Evolutionary conservation across 805 yeast species (phyloP), one percentile per base, ranked within the genome.

Genomic region (Candida pseudoglaebosa): DNA sequence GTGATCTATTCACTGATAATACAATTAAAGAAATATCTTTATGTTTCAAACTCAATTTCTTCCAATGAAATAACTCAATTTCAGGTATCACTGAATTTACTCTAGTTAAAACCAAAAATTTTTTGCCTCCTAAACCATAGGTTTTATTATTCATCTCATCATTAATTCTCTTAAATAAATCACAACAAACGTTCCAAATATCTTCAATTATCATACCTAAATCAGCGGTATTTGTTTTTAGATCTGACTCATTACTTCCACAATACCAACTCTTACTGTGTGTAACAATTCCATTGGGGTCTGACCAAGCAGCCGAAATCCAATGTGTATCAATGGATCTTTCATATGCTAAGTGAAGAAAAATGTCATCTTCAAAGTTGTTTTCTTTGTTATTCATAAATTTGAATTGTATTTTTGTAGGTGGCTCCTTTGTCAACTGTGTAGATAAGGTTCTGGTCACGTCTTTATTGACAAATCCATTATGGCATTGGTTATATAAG

Each of bases 231-330:
- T 29, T n/a, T 13, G 20, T 33, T 9, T 33, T 33, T 9, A 16
- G 17, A 7, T 33, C 28, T 10, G 8, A 6, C 12, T 47, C 34
- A 4, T 40, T 30, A 37, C 62, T 61, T 5, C 52, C 55, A 53
- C 71, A 67, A 48, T 70, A 72, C 90, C 91, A 84, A 0, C 88
- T 73, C 46, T 78, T 81, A 0, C 81, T 73, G 33, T 69, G 71
- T 13, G 80, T 75, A 9, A 77, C 70, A 3, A 69, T 67, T 0
- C 96, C 96, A 55, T 75, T 73, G 35, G 90, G 91, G 52, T 91
- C 96, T 0, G 93, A 72, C 95, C 97, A 88, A 0, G 95, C 82
- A 0, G 87, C 95, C 16, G 81, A 78, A 32, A 88, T 71, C 96
- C 96, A 91, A 39, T 77, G 78, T 43, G 79, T 80, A 56, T 90